Evolutionary conservation across 495 filamentous ascomycete genomes (phyloP), one percentile per base, ranked within the genome.

Genomic region (Bathelium albidoporum): DNA sequence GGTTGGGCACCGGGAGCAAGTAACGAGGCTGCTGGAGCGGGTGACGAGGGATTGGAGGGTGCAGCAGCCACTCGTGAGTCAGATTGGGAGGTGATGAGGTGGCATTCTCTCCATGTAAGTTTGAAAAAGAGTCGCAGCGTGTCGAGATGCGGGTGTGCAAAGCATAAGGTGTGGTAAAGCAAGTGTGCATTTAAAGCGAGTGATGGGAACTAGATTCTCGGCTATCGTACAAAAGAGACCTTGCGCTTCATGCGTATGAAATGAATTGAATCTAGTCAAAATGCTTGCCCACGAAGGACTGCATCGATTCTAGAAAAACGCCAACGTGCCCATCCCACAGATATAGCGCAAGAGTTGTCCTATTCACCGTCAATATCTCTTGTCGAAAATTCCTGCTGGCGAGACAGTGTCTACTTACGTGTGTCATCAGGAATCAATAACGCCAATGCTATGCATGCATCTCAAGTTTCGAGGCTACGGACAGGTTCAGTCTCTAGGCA

Each of bases 31-130:
- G 18, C 59, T 77, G 28, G 34, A 67, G 36, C 20, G 63, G 43
- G 64, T 69, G 44, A 75, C 72, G 20, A 64, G 44, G 26, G 71
- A 71, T n/a, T 73, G 68, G 68, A 32, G 69, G 26, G 5, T 49
- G 44, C 12, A 12, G 44, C 44, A 49, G 44, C 44, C 44, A 22
- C 26, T 26, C 31, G 29, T 18, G 41, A 43, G 43, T 24, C 62
- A 52, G 26, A 32, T 26, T 31, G 44, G 18, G 64, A 66, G 39
- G 61, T 43, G 65, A 62, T 16, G 60, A 58, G 10, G 65, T 60
- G 36, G 59, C 39, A 5, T 49, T 20, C 44, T 20, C 22, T 20
- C n/a, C n/a, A n/a, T n/a, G n/a, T n/a, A n/a, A n/a, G n/a, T n/a
- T n/a, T n/a, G n/a, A n/a, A n/a, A n/a, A n/a, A n/a, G n/a, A n/a